phyloP scores from a whole-genome alignment of 2,329 filamentous ascomycete species.

The Neopestalotiopsis clavispora region DNA sequence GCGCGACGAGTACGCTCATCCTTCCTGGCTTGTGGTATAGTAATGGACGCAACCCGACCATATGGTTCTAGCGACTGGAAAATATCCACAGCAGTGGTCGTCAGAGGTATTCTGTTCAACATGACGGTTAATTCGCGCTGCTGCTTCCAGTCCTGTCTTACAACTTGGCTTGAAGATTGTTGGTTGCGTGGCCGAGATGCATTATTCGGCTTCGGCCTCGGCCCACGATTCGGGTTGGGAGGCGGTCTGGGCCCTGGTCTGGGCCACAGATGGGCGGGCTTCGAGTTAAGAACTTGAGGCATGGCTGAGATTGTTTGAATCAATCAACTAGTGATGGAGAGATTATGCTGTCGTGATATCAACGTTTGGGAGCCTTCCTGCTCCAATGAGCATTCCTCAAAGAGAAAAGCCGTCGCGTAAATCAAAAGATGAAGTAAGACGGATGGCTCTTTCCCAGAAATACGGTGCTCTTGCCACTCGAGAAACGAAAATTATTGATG shows the following conservation, averaged over 20 bases:
- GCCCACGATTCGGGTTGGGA: not conserved
- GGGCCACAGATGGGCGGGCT: not conserved
- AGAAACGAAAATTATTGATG: too few relatives aligned
- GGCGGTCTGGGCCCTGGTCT: not conserved
- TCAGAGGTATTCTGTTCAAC: constrained; percentile 39
- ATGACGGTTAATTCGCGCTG: constrained; percentile 40
- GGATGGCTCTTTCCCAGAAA: too few relatives aligned
- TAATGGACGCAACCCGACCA: constrained; percentile 60
- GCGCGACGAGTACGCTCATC: constrained; percentile 46
- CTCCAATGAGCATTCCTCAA: too few relatives aligned
- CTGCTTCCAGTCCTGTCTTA: constrained; percentile 34
- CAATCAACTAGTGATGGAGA: too few relatives aligned
- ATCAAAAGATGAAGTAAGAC: too few relatives aligned
- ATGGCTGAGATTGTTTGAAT: too few relatives aligned
- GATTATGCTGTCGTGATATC: too few relatives aligned
- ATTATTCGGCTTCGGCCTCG: not conserved
- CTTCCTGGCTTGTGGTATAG: constrained; percentile 52
- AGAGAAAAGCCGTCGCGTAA: too few relatives aligned
- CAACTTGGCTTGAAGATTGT: constrained; percentile 2
- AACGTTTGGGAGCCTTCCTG: too few relatives aligned
- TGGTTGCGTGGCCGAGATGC: constrained; percentile 15
- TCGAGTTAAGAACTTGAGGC: not conserved
- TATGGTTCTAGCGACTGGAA: constrained; percentile 56
- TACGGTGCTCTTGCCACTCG: too few relatives aligned
- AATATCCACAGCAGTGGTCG: constrained; percentile 48